phyloP scores from a whole-genome alignment of 495 filamentous ascomycete species.

The Penicillium lagena region DNA sequence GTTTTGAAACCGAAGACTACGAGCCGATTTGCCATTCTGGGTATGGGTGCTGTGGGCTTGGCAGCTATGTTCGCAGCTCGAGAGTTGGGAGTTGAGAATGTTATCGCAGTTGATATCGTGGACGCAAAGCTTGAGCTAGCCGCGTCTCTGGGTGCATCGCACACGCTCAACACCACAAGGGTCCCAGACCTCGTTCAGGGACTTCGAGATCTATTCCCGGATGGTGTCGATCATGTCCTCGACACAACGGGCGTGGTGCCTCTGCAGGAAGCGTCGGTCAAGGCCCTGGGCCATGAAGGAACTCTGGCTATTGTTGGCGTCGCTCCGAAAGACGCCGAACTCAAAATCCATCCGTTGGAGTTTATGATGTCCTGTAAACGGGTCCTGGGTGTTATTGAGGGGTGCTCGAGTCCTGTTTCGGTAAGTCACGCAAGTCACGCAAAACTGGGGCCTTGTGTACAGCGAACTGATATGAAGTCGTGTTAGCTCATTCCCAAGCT shows the following conservation, averaged over 20 bases:
- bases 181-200: constrained; percentile 15
- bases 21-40: constrained; percentile 26
- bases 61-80: constrained; percentile 29
- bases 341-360: constrained; percentile 19
- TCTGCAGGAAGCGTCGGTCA: constrained; percentile 24
- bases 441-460: too few species aligned
- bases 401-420: constrained; percentile 14
- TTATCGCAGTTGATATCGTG: constrained; percentile 41
- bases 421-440: constrained; percentile 11
- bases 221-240: constrained; percentile 30
- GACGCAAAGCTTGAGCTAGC: constrained; percentile 34
- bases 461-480: background rate
- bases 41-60: constrained; percentile 38
- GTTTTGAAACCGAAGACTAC: constrained; percentile 18
- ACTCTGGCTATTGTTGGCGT: constrained; percentile 38
- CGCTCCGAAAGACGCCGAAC: constrained; percentile 23
- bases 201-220: constrained; percentile 18
- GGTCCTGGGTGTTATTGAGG: constrained; percentile 26
- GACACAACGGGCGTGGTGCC: constrained; percentile 34
- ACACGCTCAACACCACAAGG: constrained; percentile 28
- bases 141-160: constrained; percentile 34
- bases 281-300: constrained; percentile 27
- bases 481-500: constrained; percentile 22
- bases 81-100: constrained; percentile 12
- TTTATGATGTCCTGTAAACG: constrained; percentile 20